Evolutionary conservation across 371 early-diverging fungal species (phyloP), one percentile per base, ranked within the genome.

Genomic region (Mortierella sp.): DNA sequence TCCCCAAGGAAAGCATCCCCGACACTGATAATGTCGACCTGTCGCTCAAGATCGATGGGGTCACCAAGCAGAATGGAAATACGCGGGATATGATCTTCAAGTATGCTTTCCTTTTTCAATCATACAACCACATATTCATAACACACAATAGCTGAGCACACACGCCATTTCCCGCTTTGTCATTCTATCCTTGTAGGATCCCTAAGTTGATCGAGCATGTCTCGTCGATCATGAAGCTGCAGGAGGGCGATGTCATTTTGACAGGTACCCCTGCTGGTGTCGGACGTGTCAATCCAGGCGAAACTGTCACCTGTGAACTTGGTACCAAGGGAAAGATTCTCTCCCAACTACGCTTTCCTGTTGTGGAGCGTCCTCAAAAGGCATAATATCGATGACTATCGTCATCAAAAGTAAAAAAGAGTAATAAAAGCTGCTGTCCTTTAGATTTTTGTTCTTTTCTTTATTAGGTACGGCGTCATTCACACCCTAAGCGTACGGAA

Each of bases 11-110:
- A 12, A 64, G 78, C 23, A 88, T 97, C 28, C 61, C 81, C 19
- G 91, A 97, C 67, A 87, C 94, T 15, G 70, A 84, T 63, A 87
- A 93, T 58, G 87, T 95, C 12, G 83, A 90, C 44, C 80, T 98
- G 49, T 91, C 90, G 90, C 85, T 95, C 19, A 65, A 87, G 82
- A 79, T 93, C 23, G 90, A 94, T 54, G 94, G 87, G n/a, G 78
- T 84, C 64, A 80, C 88, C 48, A 87, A 84, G 51, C 96, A 97
- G 80, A 76, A 94, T 59, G 97, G 97, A 8, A 84, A 83, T 56
- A 97, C 98, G 0, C 83, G 83, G 37, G 95, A 97, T 56, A 97
- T 97, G 96, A 90, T 97, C 21, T 97, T 98, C 79, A 83, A 83
- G 92, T 91, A 80, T 58, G 81, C 60, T 27, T 41, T 17, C 0